phyloP scores from a whole-genome alignment of 208 protist species.

The Leishmania arabica region DNA sequence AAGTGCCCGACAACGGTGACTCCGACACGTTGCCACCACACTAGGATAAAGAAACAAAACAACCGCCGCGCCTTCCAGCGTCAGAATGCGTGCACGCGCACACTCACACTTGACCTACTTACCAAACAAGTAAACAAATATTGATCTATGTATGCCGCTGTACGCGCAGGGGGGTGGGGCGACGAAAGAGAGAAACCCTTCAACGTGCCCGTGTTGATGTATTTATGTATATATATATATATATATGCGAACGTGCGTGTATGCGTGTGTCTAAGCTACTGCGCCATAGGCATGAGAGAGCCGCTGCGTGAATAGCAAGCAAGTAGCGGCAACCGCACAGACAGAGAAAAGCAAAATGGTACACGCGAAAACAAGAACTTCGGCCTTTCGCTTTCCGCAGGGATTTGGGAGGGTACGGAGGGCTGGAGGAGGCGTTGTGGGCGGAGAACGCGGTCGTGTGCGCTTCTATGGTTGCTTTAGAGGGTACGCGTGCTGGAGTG shows the following conservation, averaged over 20 bases:
- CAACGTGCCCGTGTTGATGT: background rate
- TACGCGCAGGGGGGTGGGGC: background rate
- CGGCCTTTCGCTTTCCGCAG: background rate
- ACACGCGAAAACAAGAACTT: background rate
- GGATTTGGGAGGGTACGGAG: background rate
- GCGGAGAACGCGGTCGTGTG: background rate
- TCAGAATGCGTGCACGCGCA: background rate
- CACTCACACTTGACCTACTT: background rate
- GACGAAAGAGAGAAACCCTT: background rate
- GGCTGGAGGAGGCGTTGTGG: background rate
- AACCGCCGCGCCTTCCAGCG: background rate
- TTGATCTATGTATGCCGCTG: background rate
- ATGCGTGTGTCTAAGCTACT: background rate
- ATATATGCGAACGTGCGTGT: background rate
- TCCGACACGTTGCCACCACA: background rate
- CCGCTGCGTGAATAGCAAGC: background rate
- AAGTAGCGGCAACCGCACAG: background rate
- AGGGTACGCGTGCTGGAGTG: conserved; percentile 7
- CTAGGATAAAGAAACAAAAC: background rate
- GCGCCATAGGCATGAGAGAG: background rate
- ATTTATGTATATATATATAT: background rate
- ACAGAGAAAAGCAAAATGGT: background rate
- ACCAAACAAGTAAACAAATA: background rate
- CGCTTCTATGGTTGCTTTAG: background rate
- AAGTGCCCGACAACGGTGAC: background rate